These are phyloP conservation scores for Botrytis pseudocinerea DNA, from an alignment of 2,329 filamentous ascomycete species.

Conservation along the genomic window DNA sequence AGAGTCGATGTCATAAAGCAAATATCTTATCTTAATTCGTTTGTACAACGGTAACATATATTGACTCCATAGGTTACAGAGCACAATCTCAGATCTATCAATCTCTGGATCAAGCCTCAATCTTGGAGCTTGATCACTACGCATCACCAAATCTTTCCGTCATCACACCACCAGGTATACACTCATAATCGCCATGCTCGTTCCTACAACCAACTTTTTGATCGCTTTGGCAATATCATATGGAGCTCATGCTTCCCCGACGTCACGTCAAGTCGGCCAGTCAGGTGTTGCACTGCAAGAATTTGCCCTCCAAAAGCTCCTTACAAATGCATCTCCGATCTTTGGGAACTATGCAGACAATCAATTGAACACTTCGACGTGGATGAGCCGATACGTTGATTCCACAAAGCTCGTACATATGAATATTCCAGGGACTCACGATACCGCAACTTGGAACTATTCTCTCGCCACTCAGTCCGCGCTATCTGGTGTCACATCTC, in stretches of 20 bases:
- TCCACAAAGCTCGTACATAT: slow-evolving; percentile 47
- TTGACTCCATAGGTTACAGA: neutral
- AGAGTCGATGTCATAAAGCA: neutral
- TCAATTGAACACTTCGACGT: slow-evolving; percentile 40
- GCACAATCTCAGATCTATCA: neutral
- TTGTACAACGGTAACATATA: neutral
- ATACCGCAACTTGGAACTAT: slow-evolving; percentile 55
- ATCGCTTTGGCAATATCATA: neutral
- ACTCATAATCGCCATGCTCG: neutral
- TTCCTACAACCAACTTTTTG: neutral
- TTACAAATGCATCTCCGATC: slow-evolving; percentile 46
- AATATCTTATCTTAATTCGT: too few species aligned
- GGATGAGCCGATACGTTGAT: slow-evolving; percentile 51
- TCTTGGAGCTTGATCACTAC: neutral
- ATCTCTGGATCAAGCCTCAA: neutral
- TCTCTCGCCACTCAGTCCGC: slow-evolving; percentile 45
- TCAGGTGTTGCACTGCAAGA: slow-evolving; percentile 36
- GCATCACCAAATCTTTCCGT: neutral
- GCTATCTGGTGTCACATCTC: slow-evolving; percentile 44
- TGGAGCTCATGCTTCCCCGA: neutral
- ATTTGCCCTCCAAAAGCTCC: slow-evolving; percentile 46
- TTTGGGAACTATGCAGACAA: slow-evolving; percentile 44
- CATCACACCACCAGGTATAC: too few species aligned
- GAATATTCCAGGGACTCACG: slow-evolving; percentile 54
- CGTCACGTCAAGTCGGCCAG: neutral